Percentiles rank a stretch among this genome's conserved stretches.
Conservation (phyloP, 148 eudicot species). For the Vaccinium vitisidaea region DNA sequence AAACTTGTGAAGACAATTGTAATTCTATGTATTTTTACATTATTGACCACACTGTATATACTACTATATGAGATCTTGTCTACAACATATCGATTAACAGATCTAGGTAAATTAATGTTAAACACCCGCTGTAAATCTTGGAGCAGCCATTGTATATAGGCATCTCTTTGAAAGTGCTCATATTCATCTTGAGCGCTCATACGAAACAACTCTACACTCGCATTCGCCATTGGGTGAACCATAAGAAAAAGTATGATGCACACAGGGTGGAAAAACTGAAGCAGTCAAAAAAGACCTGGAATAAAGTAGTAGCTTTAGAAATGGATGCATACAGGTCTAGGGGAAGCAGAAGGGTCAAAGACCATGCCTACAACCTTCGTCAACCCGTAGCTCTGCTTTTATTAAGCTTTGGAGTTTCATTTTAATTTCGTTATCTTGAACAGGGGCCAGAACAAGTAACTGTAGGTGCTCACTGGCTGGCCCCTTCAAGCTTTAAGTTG, state of each 20-base stretch:
- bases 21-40: too few species aligned
- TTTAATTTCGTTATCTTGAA: neutral
- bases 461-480: neutral
- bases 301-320: neutral
- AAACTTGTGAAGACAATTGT: too few species aligned
- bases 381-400: neutral
- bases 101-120: too few species aligned
- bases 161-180: slow-evolving; percentile 1
- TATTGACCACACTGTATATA: too few species aligned
- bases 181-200: neutral
- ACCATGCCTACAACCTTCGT: neutral
- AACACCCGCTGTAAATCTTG: too few species aligned
- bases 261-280: neutral
- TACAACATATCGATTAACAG: too few species aligned
- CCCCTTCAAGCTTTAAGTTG: neutral
- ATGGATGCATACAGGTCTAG: neutral
- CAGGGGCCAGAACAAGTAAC: neutral
- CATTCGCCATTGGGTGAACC: neutral
- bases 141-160: neutral
- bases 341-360: neutral
- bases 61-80: too few species aligned
- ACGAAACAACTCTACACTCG: neutral
- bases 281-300: neutral
- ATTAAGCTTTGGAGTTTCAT: neutral
- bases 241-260: neutral